Evolutionary conservation across 495 filamentous ascomycete species (phyloP).

Genomic region (Penicillium tannophilum): DNA sequence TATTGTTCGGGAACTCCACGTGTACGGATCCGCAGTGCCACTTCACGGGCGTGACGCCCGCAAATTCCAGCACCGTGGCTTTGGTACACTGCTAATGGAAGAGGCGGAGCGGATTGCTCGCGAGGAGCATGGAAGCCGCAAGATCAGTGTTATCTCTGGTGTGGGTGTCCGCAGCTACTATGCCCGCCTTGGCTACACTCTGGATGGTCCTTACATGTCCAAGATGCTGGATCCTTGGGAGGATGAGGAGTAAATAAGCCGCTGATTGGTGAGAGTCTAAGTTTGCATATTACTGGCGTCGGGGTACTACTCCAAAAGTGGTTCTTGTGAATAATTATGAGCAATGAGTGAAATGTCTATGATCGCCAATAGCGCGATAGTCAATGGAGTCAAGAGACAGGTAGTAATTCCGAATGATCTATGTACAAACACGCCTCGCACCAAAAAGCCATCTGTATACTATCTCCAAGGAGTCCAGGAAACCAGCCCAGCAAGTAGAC

Average conservation of each 20-base stretch:
- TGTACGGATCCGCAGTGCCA: constrained; percentile 94
- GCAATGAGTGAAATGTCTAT: constrained; percentile 8
- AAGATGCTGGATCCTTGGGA: constrained; percentile 60
- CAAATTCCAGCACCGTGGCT: constrained; percentile 98
- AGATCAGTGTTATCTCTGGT: constrained; percentile 94
- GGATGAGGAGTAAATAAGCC: constrained; percentile 38
- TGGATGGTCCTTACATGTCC: constrained; percentile 91
- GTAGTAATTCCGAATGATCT: constrained; percentile 24
- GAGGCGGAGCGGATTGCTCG: constrained; percentile 94
- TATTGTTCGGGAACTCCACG: constrained; percentile 91
- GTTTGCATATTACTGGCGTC: constrained; percentile 23
- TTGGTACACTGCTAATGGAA: constrained; percentile 95
- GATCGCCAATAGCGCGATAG: background rate
- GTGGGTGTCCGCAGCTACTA: constrained; percentile 96
- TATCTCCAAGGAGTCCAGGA: constrained; percentile 18
- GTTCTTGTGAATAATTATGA: constrained; percentile 17
- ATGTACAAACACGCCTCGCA: constrained; percentile 29
- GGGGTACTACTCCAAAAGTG: constrained; percentile 17
- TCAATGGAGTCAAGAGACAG: constrained; percentile 14
- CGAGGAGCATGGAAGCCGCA: constrained; percentile 87
- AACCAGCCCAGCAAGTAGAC: constrained; percentile 26
- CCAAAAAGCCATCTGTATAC: constrained; percentile 14
- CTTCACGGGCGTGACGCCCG: constrained; percentile 89
- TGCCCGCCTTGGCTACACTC: constrained; percentile 82
- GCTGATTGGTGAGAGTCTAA: background rate